phyloP scores from a whole-genome alignment of 805 yeast genomes.

The Scheffersomyces lignosus region DNA sequence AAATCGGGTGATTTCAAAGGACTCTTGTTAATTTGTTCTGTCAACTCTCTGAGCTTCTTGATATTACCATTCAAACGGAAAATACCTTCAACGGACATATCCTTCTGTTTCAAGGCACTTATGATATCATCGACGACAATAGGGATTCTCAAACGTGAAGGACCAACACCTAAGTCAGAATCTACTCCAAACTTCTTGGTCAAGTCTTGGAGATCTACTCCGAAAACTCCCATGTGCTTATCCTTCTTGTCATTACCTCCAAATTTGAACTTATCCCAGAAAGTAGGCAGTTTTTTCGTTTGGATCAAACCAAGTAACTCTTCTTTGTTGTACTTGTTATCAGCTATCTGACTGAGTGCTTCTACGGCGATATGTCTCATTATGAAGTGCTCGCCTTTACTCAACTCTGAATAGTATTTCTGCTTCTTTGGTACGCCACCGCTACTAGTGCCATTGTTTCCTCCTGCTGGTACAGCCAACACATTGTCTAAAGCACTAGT shows the following conservation, averaged over 20 bases:
- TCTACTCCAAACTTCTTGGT: conserved; percentile 77
- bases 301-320: conserved; percentile 44
- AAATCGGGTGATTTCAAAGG: conserved; percentile 75
- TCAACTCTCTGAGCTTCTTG: conserved; percentile 69
- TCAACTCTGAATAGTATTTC: conserved; percentile 65
- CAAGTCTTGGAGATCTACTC: conserved; percentile 68
- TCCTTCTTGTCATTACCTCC: conserved; percentile 28
- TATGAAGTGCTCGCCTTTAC: conserved; percentile 55
- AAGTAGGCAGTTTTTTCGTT: conserved; percentile 42
- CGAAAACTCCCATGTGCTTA: conserved; percentile 58
- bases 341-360: conserved; percentile 41
- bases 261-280: conserved; percentile 55
- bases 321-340: conserved; percentile 24
- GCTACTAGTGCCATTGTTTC: not conserved
- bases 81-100: conserved; percentile 93
- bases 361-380: conserved; percentile 60
- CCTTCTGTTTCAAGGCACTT: conserved; percentile 81
- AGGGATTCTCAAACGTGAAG: conserved; percentile 77
- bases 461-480: conserved; percentile 5
- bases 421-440: conserved; percentile 17
- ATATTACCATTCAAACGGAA: conserved; percentile 97
- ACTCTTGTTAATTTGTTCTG: conserved; percentile 68
- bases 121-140: conserved; percentile 83
- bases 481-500: conserved; percentile 10
- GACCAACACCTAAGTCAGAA: conserved; percentile 82